These are phyloP conservation scores for Echites panduratus DNA, from an alignment of 257 asterid genomes.

Conservation along the genomic window DNA sequence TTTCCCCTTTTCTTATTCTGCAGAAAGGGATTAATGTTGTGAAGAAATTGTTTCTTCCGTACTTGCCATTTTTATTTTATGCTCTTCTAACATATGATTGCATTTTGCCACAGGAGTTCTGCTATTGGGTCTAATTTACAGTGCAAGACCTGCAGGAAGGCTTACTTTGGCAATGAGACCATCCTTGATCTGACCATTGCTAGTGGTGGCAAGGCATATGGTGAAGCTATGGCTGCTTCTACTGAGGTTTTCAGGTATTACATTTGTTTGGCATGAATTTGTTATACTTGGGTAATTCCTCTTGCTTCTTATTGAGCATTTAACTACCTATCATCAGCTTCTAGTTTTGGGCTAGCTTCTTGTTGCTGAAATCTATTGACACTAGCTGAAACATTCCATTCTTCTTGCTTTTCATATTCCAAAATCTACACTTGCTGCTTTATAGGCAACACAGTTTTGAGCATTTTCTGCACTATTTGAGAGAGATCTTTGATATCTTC, in stretches of 20 bases:
- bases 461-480: neutral
- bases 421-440: neutral
- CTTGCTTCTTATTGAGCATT: neutral
- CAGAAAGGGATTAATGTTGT: neutral
- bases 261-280: neutral
- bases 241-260: constrained; percentile 75
- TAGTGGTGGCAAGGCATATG: constrained; percentile 56
- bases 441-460: neutral
- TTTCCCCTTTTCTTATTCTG: neutral
- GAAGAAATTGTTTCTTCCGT: neutral
- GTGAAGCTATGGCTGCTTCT: constrained; percentile 58
- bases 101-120: constrained; percentile 46
- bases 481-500: neutral
- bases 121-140: constrained; percentile 34
- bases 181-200: constrained; percentile 64
- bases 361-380: neutral
- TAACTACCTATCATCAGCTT: neutral
- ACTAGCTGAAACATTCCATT: neutral
- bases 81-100: neutral
- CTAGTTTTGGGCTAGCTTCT: neutral
- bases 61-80: neutral
- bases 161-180: constrained; percentile 49
- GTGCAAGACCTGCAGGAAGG: constrained; percentile 60
- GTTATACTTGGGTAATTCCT: neutral
- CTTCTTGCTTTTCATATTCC: neutral